phyloP scores from a whole-genome alignment of 306 rosid genomes.

The Vigna angularis region DNA sequence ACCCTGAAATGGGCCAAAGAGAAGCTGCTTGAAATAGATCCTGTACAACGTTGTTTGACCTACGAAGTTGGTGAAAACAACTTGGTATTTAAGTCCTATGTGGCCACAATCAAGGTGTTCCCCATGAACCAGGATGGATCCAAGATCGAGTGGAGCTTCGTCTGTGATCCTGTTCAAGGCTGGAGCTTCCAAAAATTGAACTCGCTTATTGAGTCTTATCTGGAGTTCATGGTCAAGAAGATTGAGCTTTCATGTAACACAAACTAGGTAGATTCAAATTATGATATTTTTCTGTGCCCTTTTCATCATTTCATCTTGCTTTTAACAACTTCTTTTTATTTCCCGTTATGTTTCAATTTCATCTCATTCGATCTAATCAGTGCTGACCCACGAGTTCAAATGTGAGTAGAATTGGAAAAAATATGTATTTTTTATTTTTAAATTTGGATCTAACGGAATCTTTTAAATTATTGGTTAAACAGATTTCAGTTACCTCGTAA shows the following conservation, averaged over 20 bases:
- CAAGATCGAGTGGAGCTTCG: conserved; percentile 65
- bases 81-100: conserved; percentile 58
- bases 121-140: conserved; percentile 45
- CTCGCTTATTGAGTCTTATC: conserved; percentile 36
- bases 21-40: conserved; percentile 58
- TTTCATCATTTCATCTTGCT: neutral
- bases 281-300: neutral
- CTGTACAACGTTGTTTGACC: conserved; percentile 50
- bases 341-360: neutral
- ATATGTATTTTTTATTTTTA: too few relatives aligned
- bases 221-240: conserved; percentile 51
- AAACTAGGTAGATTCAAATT: neutral
- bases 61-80: conserved; percentile 59
- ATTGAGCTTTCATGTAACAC: conserved; percentile 33
- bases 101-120: conserved; percentile 45
- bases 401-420: too few relatives aligned
- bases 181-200: conserved; percentile 46
- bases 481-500: too few relatives aligned
- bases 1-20: conserved; percentile 59
- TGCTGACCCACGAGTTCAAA: too few relatives aligned
- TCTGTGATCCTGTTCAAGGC: conserved; percentile 61
- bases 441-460: too few relatives aligned
- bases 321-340: neutral
- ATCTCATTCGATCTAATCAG: neutral
- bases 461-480: too few relatives aligned